These are phyloP conservation scores for Corymbia citriodora DNA, from an alignment of 441 rosid species.

Conservation along the genomic window DNA sequence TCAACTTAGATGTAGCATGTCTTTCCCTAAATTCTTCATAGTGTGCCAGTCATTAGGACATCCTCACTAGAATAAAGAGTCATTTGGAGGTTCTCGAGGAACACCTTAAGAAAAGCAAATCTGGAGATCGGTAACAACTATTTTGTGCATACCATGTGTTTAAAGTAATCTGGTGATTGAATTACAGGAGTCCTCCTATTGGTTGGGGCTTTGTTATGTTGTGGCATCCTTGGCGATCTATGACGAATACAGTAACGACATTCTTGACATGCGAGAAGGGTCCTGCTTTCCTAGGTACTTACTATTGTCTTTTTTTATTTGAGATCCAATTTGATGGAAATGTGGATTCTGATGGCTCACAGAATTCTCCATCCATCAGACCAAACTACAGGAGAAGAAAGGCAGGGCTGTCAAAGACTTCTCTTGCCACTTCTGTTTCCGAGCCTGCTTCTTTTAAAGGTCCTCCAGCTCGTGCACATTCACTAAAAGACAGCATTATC, in stretches of 20 bases:
- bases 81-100: neutral
- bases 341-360: neutral
- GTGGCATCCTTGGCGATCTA: constrained; percentile 74
- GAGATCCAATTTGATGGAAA: neutral
- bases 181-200: constrained; percentile 80
- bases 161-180: neutral
- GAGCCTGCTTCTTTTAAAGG: constrained; percentile 42
- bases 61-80: neutral
- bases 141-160: neutral
- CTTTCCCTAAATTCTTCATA: neutral
- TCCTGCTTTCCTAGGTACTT: constrained; percentile 86
- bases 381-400: constrained; percentile 47
- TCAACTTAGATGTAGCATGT: neutral
- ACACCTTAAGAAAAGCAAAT: neutral
- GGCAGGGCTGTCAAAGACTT: constrained; percentile 11
- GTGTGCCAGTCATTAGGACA: neutral
- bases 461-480: constrained; percentile 42
- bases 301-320: neutral
- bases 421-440: constrained; percentile 34
- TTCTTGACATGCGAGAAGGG: constrained; percentile 91
- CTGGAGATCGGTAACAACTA: neutral
- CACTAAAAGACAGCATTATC: constrained; percentile 42
- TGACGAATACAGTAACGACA: constrained; percentile 92
- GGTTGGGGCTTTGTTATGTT: constrained; percentile 74
- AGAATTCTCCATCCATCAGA: constrained; percentile 24